Conservation (phyloP, 2,329 filamentous ascomycete species). For the Pseudocercospora eumusae region DNA sequence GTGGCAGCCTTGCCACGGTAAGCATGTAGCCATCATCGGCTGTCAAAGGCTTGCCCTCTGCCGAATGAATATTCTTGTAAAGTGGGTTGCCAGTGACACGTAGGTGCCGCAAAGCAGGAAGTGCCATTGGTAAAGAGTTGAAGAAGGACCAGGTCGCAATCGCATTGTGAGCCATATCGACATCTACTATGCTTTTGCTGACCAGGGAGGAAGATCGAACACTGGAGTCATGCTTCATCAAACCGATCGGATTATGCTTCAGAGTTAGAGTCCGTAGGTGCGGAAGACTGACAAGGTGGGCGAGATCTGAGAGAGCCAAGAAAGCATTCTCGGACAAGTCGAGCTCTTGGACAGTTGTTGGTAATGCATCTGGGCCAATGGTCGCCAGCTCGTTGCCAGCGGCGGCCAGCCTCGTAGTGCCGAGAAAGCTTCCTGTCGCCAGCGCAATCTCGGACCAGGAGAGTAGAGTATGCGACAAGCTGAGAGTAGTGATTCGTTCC, state of each 20-base stretch:
- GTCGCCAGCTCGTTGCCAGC: conserved; percentile 44
- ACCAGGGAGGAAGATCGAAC: conserved; percentile 30
- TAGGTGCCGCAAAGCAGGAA: conserved; percentile 73
- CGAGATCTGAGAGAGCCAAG: conserved; percentile 58
- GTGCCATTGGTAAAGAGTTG: conserved; percentile 63
- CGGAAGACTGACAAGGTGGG: conserved; percentile 60
- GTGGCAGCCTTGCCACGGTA: conserved; percentile 71
- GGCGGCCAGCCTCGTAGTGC: conserved; percentile 55
- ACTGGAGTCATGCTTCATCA: conserved; percentile 33
- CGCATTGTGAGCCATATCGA: conserved; percentile 51
- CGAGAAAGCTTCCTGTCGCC: conserved; percentile 54
- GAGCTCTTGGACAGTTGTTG: conserved; percentile 60
- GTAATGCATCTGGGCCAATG: conserved; percentile 43
- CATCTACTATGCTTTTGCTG: conserved; percentile 39
- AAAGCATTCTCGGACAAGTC: conserved; percentile 75
- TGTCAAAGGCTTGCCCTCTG: conserved; percentile 49
- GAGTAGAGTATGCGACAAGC: conserved; percentile 52
- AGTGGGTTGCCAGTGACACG: conserved; percentile 86
- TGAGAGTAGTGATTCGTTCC: conserved; percentile 38
- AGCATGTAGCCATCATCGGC: conserved; percentile 88
- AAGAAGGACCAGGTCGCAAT: conserved; percentile 69
- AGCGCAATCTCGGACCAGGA: conserved; percentile 43
- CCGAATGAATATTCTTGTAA: conserved; percentile 59
- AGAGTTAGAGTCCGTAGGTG: conserved; percentile 58
- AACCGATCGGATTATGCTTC: conserved; percentile 72